Conservation (phyloP, 2,329 filamentous ascomycete genomes). For the Hypomyces rosellus region DNA sequence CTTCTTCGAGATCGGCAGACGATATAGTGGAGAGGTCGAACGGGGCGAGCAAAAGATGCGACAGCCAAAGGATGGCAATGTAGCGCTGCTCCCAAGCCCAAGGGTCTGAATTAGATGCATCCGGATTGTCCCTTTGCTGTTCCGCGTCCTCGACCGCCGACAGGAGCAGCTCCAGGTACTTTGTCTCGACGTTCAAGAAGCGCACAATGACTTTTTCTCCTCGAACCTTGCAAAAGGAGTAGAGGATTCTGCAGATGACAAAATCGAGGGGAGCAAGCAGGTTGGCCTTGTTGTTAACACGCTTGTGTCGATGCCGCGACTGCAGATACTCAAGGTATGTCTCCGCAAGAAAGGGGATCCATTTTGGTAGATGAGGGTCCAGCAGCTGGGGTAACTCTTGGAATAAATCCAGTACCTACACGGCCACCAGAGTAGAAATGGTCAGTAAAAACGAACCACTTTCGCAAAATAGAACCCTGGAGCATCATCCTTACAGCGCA, state of each 20-base stretch:
- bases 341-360: slow-evolving; percentile 68
- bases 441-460: neutral
- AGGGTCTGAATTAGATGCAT: slow-evolving; percentile 14
- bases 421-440: neutral
- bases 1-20: slow-evolving; percentile 44
- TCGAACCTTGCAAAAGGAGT: slow-evolving; percentile 88
- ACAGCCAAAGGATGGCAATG: slow-evolving; percentile 80
- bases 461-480: neutral
- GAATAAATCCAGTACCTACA: slow-evolving; percentile 69
- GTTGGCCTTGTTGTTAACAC: slow-evolving; percentile 25
- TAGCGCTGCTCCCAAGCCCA: slow-evolving; percentile 87
- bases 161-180: slow-evolving; percentile 74
- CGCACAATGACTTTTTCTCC: slow-evolving; percentile 88
- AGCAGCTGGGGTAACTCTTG: slow-evolving; percentile 93
- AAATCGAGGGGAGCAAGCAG: slow-evolving; percentile 52
- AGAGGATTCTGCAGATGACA: slow-evolving; percentile 74
- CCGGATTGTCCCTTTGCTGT: slow-evolving; percentile 10
- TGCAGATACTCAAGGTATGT: slow-evolving; percentile 66
- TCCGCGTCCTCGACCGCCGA: slow-evolving; percentile 62
- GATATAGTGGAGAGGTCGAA: slow-evolving; percentile 90
- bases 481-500: slow-evolving; percentile 33
- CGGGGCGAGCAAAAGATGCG: slow-evolving; percentile 74
- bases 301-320: slow-evolving; percentile 35
- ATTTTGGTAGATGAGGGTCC: slow-evolving; percentile 70
- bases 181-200: slow-evolving; percentile 86